Evolutionary conservation across 495 filamentous ascomycete genomes (phyloP).

Genomic region (Ascodesmis nigricans): DNA sequence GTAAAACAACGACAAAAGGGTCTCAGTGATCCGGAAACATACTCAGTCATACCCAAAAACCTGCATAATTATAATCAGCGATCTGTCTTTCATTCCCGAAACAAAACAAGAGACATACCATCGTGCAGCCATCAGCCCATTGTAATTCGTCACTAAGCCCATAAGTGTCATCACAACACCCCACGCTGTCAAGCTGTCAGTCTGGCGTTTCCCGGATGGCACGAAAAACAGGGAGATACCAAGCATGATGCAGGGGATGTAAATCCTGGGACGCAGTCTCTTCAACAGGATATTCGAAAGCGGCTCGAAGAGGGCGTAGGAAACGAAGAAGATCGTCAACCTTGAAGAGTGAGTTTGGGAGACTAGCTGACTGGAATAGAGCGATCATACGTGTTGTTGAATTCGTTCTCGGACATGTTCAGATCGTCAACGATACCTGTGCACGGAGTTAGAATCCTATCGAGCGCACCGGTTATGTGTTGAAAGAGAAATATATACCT

Average conservation of each 20-base stretch:
- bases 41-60: no score
- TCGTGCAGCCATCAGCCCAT: slow-evolving; percentile 58
- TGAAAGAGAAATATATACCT: no score
- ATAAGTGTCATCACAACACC: no score
- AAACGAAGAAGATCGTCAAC: slow-evolving; percentile 79
- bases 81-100: neutral
- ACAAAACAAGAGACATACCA: slow-evolving; percentile 29
- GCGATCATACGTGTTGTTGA: slow-evolving; percentile 35
- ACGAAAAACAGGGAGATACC: no score
- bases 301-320: slow-evolving; percentile 71
- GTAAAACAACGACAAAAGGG: no score
- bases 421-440: slow-evolving; percentile 41
- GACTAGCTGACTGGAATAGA: neutral
- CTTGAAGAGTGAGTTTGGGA: neutral
- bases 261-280: slow-evolving; percentile 46
- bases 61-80: no score
- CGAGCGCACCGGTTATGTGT: no score
- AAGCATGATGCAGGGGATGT: slow-evolving; percentile 27
- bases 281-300: slow-evolving; percentile 79
- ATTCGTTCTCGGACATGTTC: slow-evolving; percentile 41
- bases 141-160: slow-evolving; percentile 60
- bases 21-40: no score
- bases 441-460: no score
- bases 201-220: no score
- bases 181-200: no score